Evolutionary conservation across 768 basidiomycete species (phyloP), one percentile per base, ranked within the genome.

Genomic region (Postia placenta): DNA sequence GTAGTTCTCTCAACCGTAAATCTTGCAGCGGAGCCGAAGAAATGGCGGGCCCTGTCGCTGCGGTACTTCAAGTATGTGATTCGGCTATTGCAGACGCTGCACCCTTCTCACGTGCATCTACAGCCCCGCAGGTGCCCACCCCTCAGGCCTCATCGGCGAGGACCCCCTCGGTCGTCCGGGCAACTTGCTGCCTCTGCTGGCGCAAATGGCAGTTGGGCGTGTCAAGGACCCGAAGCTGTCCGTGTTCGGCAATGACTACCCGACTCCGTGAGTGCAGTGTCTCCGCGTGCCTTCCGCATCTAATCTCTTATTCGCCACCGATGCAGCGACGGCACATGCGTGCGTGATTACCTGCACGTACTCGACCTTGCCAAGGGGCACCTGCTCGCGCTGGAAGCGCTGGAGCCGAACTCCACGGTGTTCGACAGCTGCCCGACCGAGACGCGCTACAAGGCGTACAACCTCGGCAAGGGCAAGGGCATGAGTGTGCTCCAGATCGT

Each of bases 41-140:
- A 69, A 55, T 95, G 90, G 89, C 74, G 81, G 30, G 89, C 83
- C 0, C 80, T 96, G 61, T 89, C 90, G 39, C 74, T 98, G 55
- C 80, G 96, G 48, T 99, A 98, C 70, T 99, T 99, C 87, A 99
- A 99, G 87, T 90, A 56, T 64, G 76, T 64, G 22, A 39, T 38
- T 24, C 1, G 12, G 12, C 44, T 11, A 43, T 26, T 35, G 45
- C 33, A 43, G 28, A 41, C 26, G 56, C 37, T 49, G 38, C 51
- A 26, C 17, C 20, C 12, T 24, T 17, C 40, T 56, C 41, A 51
- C 22, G 2, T 44, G 36, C 7, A 19, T 39, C 11, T 41, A 0
- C 58, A 95, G 92, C 67, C 96, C 96, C 54, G 96, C 92, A 30
- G 96, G 96, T n/a, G 94, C 95, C 1, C 95, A 98, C 67, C 91